Evolutionary conservation across 2,329 filamentous ascomycete genomes (phyloP).

Genomic region (Ceratocystis variospora): DNA sequence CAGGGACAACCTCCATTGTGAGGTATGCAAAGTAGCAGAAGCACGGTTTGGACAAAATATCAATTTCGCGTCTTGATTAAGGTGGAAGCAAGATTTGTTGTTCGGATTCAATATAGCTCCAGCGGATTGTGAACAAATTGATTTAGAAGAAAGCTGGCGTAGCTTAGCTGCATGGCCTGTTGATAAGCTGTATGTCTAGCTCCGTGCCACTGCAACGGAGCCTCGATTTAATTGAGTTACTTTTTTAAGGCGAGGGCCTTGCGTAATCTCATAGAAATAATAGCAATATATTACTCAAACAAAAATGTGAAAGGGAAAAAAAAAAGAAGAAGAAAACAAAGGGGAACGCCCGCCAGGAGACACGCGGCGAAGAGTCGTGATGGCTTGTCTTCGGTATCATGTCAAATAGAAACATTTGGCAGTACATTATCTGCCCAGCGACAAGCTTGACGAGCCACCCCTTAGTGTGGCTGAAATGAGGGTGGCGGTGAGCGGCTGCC

Average conservation of each 20-base stretch:
- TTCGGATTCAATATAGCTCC: too few relatives aligned
- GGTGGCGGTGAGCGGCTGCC: neutral
- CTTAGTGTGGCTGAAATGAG: neutral
- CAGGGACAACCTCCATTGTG: conserved; percentile 27
- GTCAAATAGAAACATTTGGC: neutral
- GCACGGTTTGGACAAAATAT: neutral
- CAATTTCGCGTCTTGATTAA: neutral
- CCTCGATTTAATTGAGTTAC: too few relatives aligned
- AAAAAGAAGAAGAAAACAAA: neutral
- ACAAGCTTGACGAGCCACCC: neutral
- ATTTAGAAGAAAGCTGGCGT: neutral
- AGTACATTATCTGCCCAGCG: neutral
- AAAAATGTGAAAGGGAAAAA: neutral
- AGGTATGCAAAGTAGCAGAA: neutral
- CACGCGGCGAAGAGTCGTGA: neutral
- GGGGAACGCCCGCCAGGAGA: neutral
- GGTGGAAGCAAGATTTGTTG: too few relatives aligned
- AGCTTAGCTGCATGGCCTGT: conserved; percentile 1
- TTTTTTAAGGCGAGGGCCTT: neutral
- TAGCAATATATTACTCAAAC: neutral
- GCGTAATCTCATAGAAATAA: neutral
- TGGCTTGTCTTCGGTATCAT: neutral
- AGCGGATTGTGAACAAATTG: neutral
- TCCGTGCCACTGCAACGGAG: neutral
- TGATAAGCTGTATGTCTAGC: neutral